Conservation (phyloP, 1,139 yeast species). For the Arxiozyma slooffiae region DNA sequence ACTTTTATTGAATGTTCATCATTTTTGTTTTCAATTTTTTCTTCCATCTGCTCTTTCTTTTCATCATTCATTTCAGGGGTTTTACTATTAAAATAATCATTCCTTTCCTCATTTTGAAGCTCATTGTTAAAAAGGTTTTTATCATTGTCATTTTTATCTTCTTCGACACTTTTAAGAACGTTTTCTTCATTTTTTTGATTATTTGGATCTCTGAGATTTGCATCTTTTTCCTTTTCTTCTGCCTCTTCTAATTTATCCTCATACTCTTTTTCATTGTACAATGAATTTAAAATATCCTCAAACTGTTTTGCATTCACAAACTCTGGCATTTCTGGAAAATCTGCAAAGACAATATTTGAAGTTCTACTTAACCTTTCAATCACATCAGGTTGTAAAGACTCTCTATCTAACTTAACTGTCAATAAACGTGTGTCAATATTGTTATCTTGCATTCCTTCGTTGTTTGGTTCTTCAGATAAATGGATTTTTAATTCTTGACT, state of each 20-base stretch:
- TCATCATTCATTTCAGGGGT: neutral
- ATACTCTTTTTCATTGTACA: constrained; percentile 9
- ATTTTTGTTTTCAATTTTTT: neutral
- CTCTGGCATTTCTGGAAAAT: constrained; percentile 21
- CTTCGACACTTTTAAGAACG: constrained; percentile 1
- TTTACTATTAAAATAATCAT: neutral
- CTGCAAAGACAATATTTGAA: constrained; percentile 20
- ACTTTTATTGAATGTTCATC: constrained; percentile 5
- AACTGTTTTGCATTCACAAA: constrained; percentile 18
- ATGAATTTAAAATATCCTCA: constrained; percentile 12
- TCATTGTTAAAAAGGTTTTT: neutral
- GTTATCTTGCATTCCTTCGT: constrained; percentile 10
- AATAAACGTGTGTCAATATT: constrained; percentile 11
- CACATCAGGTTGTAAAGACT: constrained; percentile 14
- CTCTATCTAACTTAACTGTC: constrained; percentile 16
- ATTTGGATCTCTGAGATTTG: constrained; percentile 6
- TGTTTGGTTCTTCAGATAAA: constrained; percentile 17
- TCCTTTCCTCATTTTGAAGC: neutral
- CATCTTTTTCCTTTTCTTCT: constrained; percentile 7
- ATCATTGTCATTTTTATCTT: constrained; percentile 7
- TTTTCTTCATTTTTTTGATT: constrained; percentile 20
- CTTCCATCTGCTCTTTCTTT: neutral
- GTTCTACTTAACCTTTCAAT: constrained; percentile 13
- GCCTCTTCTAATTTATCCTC: constrained; percentile 7
- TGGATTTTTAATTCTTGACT: constrained; percentile 12